Evolutionary conservation across 2,329 filamentous ascomycete species (phyloP), one percentile per base, ranked within the genome.

Genomic region (Leptographium procerum): DNA sequence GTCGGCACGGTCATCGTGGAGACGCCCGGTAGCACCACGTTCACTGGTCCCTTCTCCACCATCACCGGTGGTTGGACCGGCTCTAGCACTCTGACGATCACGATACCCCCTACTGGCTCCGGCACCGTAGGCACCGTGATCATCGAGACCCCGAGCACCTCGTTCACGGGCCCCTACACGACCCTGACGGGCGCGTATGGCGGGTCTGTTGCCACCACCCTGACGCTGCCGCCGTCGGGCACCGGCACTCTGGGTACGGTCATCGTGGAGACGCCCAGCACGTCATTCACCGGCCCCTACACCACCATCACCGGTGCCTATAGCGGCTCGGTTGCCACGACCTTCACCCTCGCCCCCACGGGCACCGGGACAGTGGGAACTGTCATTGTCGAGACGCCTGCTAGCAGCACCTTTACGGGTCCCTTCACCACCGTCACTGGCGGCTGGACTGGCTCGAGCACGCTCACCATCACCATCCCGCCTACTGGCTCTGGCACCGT

Each of bases 71-170:
- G 22, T 1, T 59, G 33, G 36, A 55, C 54, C 4, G 60, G 60
- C 22, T 52, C 55, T 1, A 50, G 29, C n/a, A 33, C 57, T 2
- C 5, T 31, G 14, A 59, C 57, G 13, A n/a, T 61, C 7, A 56
- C 60, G 1, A 5, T 61, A 4, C 40, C 55, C 1, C 60, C 60
- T 6, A 56, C 52, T 60, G 72, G 72, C 33, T 86, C 83, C 43
- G 87, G 86, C 48, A 78, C 83, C 66, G 73, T 58, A 10, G 61
- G 59, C 28, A 64, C 63, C 3, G 58, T 63, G 2, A n/a, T 64
- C 26, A 48, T 64, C 8, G 57, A 63, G 45, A 61, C 47, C 13
- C 62, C 62, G 10, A 9, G 43, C 43, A 24, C 43, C 3, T 6
- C 52, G 2, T 64, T 64, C 52, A 61, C 63, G 13, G 62, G 62